Conservation (phyloP, 495 filamentous ascomycete genomes). For the Penicillium coffeae region DNA sequence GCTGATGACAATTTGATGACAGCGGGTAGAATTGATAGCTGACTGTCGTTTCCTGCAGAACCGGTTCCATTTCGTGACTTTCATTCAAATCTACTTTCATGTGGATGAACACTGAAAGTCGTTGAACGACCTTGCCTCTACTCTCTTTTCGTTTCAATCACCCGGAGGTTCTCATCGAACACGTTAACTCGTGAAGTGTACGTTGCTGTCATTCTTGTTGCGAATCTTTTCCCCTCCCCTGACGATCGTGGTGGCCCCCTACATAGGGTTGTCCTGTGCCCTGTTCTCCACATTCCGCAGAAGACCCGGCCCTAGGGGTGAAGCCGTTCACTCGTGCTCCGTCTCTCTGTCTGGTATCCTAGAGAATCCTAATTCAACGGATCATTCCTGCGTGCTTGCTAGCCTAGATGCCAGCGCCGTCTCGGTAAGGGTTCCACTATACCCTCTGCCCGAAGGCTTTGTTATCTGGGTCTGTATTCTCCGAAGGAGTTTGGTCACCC, state of each 20-base stretch:
- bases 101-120: conserved; percentile 19
- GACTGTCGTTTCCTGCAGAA: conserved; percentile 2
- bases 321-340: conserved; percentile 72
- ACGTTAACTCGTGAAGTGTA: conserved; percentile 37
- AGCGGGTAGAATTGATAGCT: neutral
- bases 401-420: conserved; percentile 56
- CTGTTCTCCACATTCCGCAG: conserved; percentile 55
- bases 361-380: conserved; percentile 36
- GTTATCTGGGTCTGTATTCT: conserved; percentile 45
- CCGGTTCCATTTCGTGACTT: conserved; percentile 8
- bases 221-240: conserved; percentile 33
- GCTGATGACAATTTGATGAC: conserved; percentile 3
- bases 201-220: conserved; percentile 31
- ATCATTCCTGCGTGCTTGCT: conserved; percentile 50
- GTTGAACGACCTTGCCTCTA: conserved; percentile 10
- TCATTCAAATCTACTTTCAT: conserved; percentile 5
- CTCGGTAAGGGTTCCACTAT: conserved; percentile 62
- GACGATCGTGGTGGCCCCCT: conserved; percentile 42
- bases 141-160: conserved; percentile 16
- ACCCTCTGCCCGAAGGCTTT: conserved; percentile 47
- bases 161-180: conserved; percentile 20
- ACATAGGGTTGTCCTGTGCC: conserved; percentile 41
- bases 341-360: conserved; percentile 48
- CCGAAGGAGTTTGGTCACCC: conserved; percentile 19
- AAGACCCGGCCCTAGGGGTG: conserved; percentile 47